phyloP scores from a whole-genome alignment of 352 stramenopile genomes.

The Pythium periplocum region DNA sequence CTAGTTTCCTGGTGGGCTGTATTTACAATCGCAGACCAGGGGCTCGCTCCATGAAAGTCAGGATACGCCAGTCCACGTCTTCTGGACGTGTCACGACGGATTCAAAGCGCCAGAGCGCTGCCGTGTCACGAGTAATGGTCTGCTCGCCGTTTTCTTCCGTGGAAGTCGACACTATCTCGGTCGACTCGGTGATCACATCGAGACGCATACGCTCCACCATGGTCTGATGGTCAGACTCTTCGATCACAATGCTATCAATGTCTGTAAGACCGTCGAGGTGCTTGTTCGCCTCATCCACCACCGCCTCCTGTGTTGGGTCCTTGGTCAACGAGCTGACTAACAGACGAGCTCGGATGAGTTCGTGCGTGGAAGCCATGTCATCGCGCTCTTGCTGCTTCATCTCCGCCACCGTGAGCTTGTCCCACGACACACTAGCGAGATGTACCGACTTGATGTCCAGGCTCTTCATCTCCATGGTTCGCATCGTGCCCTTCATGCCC shows the following conservation, averaged over 20 bases:
- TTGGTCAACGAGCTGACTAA: constrained; percentile 11
- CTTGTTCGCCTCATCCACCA: not conserved
- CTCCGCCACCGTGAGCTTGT: constrained; percentile 19
- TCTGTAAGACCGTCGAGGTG: constrained; percentile 11
- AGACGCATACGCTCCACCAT: constrained; percentile 19
- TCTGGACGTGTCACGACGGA: constrained; percentile 48
- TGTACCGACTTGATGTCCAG: constrained; percentile 23
- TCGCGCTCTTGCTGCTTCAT: constrained; percentile 22
- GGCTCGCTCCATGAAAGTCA: constrained; percentile 21
- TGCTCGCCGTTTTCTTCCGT: constrained; percentile 11
- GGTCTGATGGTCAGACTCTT: constrained; percentile 21
- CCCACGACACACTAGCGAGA: constrained; percentile 16
- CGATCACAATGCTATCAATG: constrained; percentile 22
- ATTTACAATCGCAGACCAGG: not conserved
- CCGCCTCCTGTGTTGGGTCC: constrained; percentile 3
- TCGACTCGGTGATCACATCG: constrained; percentile 19
- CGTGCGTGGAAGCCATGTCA: constrained; percentile 15
- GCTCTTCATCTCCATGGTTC: constrained; percentile 19
- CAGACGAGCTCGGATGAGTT: constrained; percentile 17
- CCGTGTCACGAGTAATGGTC: constrained; percentile 17
- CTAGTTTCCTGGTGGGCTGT: not conserved
- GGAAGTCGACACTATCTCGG: constrained; percentile 15
- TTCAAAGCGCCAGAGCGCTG: constrained; percentile 44
- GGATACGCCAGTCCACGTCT: constrained; percentile 62
- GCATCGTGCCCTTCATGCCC: constrained; percentile 19